Evolutionary conservation across 2,329 filamentous ascomycete species (phyloP), one percentile per base, ranked within the genome.

Genomic region (Pseudopithomyces chartarum): DNA sequence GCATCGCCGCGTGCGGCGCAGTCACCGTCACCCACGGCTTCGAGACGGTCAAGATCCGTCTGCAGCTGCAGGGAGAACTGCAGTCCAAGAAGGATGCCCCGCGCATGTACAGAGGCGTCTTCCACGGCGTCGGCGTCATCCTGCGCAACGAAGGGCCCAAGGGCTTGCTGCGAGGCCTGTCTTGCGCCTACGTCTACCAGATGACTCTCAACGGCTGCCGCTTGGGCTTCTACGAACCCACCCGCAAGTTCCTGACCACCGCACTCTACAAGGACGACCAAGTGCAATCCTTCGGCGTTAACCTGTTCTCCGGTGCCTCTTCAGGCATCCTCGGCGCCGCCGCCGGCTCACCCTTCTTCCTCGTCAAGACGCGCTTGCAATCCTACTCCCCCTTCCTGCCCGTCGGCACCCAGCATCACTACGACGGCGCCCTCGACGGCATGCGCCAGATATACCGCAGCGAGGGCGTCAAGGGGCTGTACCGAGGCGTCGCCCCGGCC

Each of bases 11-110:
- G 64, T 98, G 94, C 80, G 95, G 95, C 73, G 95, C 95, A 63
- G 95, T 99, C 56, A 98, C 94, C 39, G 93, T 96, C 64, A 98
- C 95, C 49, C 95, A 99, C 79, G 93, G 93, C 55, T 98, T 98
- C 80, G 95, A 99, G 80, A 98, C 94, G 12, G 92, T 99, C 76
- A 99, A 99, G 85, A 98, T 98, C 74, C 90, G 93, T 70, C 87
- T 99, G 85, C 95, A 99, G 81, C 79, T 99, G 54, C 95, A 99
- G 78, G 95, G 95, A 77, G 95, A 99, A 78, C 85, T 99, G 54
- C 92, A 97, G 73, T 83, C 88, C 56, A 97, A 93, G 75, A 87
- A 87, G 66, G 87, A 92, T 73, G 91, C 94, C 56, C 90, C 90
- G 64, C 90, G 92, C 70, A 85, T 96, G 79, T 99, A 99, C 81